A percentile compares a stretch with the other conserved stretches of the same genome.
Conservation (phyloP, 176 grass and related monocot genomes). For the Phragmites australis region DNA sequence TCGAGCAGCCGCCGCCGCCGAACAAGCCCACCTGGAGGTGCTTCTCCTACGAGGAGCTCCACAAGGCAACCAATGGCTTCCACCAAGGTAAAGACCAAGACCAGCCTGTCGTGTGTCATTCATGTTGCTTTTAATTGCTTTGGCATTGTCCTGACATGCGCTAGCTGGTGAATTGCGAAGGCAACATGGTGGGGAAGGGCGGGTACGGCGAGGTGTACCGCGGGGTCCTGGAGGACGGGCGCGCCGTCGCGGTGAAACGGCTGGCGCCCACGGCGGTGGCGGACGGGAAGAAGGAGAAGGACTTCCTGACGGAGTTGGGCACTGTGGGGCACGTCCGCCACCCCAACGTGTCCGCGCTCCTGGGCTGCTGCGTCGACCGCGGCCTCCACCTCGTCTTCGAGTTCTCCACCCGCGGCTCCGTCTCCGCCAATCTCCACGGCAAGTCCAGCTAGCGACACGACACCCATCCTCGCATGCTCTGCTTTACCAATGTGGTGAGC, state of each 20-base stretch:
- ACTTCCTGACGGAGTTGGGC: conserved; percentile 88
- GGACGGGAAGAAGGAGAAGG: conserved; percentile 88
- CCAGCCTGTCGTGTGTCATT: background rate
- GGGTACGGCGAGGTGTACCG: conserved; percentile 92
- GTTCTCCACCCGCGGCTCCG: conserved; percentile 73
- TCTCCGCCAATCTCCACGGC: conserved; percentile 94
- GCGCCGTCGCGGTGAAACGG: conserved; percentile 74
- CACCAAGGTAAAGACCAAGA: conserved; percentile 47
- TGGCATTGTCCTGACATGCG: background rate
- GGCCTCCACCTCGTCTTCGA: conserved; percentile 86
- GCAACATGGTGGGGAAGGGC: conserved; percentile 77
- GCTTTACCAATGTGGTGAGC: background rate
- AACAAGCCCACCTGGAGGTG: conserved; percentile 69
- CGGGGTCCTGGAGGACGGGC: conserved; percentile 59
- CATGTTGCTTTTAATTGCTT: background rate
- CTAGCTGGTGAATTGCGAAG: conserved; percentile 14
- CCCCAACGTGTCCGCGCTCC: conserved; percentile 72
- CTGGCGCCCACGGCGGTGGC: conserved; percentile 47
- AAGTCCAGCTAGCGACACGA: background rate
- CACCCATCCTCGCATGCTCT: background rate
- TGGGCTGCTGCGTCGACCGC: conserved; percentile 87
- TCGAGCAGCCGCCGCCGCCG: conserved; percentile 13
- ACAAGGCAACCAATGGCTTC: conserved; percentile 66
- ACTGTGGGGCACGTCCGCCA: conserved; percentile 82
- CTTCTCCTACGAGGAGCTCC: conserved; percentile 70